phyloP scores from a whole-genome alignment of 306 rosid genomes.

The Quercus aquifolioides region DNA sequence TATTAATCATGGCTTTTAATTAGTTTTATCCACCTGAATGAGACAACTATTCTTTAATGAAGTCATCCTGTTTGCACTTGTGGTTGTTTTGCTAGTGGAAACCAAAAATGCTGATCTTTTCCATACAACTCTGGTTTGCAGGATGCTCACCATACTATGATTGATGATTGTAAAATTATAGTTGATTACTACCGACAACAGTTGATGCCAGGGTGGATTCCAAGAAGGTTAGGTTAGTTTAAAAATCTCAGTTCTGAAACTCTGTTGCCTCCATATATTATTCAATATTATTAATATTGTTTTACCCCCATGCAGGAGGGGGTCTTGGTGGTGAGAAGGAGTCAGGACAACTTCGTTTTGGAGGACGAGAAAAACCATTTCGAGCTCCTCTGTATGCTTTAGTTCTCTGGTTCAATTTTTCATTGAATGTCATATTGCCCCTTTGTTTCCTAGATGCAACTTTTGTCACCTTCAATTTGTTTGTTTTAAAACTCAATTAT shows the following conservation, averaged over 20 bases:
- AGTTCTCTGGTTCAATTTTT: constrained; percentile 8
- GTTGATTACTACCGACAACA: constrained; percentile 88
- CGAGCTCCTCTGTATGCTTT: constrained; percentile 76
- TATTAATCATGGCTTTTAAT: neutral
- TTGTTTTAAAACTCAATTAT: neutral
- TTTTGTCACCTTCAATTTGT: neutral
- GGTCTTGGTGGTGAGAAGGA: constrained; percentile 96
- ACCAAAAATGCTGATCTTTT: neutral
- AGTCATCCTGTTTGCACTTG: constrained; percentile 9
- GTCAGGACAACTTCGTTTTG: constrained; percentile 97
- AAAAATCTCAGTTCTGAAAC: constrained; percentile 19
- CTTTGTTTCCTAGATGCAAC: neutral
- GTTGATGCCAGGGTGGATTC: constrained; percentile 96
- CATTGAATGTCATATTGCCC: neutral
- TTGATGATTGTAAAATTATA: constrained; percentile 75
- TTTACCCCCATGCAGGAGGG: constrained; percentile 53
- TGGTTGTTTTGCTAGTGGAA: neutral
- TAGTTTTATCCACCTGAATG: neutral
- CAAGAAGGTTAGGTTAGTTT: constrained; percentile 85
- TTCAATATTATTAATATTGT: constrained; percentile 7
- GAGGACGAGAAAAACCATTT: constrained; percentile 94
- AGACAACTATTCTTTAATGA: neutral
- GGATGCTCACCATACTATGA: constrained; percentile 82
- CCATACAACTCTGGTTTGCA: constrained; percentile 27
- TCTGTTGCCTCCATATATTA: neutral